These are phyloP conservation scores for Testicularia cyperi DNA, from an alignment of 1,284 basidiomycete genomes.

Conservation along the genomic window DNA sequence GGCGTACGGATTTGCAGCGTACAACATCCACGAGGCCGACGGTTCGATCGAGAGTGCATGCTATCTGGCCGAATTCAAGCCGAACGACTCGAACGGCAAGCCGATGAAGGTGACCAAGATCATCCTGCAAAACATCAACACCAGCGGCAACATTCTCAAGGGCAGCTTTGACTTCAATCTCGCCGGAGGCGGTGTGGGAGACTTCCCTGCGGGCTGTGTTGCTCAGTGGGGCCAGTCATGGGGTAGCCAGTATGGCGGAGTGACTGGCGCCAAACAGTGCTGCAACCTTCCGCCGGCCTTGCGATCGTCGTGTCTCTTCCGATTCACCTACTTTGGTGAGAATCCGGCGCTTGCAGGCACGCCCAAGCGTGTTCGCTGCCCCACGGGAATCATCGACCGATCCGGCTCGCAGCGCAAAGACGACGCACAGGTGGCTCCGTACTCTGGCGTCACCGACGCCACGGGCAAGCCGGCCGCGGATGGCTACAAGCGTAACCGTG, in stretches of 20 bases:
- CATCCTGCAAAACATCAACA: constrained; percentile 36
- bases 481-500: constrained; percentile 20
- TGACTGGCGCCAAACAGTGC: constrained; percentile 11
- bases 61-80: constrained; percentile 13
- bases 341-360: constrained; percentile 13
- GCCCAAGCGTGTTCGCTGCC: constrained; percentile 19
- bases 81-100: constrained; percentile 16
- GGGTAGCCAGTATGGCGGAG: constrained; percentile 18
- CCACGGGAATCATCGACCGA: constrained; percentile 17
- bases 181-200: constrained; percentile 25
- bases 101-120: constrained; percentile 19
- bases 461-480: constrained; percentile 20
- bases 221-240: constrained; percentile 19
- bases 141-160: constrained; percentile 5
- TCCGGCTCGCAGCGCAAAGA: constrained; percentile 26
- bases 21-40: constrained; percentile 17
- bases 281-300: constrained; percentile 16
- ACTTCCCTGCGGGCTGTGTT: constrained; percentile 14
- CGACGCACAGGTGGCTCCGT: constrained; percentile 4
- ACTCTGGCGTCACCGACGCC: constrained; percentile 14
- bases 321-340: constrained; percentile 10
- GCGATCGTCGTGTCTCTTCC: constrained; percentile 22
- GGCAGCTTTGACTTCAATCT: constrained; percentile 24
- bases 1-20: constrained; percentile 24
- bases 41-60: constrained; percentile 18